Evolutionary conservation across 2,329 filamentous ascomycete genomes (phyloP), one percentile per base, ranked within the genome.

Genomic region (Diplocarpon mali): DNA sequence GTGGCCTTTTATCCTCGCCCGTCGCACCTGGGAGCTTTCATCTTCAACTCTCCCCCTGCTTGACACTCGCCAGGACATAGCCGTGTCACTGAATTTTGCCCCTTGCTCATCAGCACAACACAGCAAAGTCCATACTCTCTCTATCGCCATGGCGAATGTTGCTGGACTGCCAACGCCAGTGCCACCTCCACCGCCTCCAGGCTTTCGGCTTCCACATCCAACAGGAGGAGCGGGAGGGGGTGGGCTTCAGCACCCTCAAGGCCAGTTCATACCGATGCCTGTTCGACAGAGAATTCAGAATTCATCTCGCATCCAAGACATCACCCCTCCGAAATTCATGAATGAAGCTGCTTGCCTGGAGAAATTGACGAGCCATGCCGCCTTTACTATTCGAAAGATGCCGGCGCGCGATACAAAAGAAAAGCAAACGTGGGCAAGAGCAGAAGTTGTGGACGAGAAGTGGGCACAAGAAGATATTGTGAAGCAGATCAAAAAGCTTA

Each of bases 351-450:
- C 50, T 10, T 56, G 48, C 34, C 47, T 48, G 15, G 56, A 58
- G 46, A 52, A 51, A 35, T 40, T 61, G 15, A 60, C 58, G 4
- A 47, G 48, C 11, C 57, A 59, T 38, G 31, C 30, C 8, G 55
- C 50, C 11, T 52, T 47, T 36, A 56, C 54, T 0, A 52, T 61
- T 24, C 51, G 50, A 24, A 59, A 60, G 45, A 49, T 45, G 6
- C 10, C 34, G 28, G 49, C 56, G 1, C 31, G 24, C 12, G 46
- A 53, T 40, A 41, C 42, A 10, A 54, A 53, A 34, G 46, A 57
- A 16, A 55, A 53, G 24, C 28, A 52, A 13, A 58, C 57, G 14
- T 62, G 59, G 57, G 56, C 57, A 3, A 52, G 53, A 39, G 48
- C 51, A 11, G 47, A 55, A 28, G 30, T 56, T 11, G 50, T 44